Conservation (phyloP, 106 monocot species). For the Apostasia ramifera region DNA sequence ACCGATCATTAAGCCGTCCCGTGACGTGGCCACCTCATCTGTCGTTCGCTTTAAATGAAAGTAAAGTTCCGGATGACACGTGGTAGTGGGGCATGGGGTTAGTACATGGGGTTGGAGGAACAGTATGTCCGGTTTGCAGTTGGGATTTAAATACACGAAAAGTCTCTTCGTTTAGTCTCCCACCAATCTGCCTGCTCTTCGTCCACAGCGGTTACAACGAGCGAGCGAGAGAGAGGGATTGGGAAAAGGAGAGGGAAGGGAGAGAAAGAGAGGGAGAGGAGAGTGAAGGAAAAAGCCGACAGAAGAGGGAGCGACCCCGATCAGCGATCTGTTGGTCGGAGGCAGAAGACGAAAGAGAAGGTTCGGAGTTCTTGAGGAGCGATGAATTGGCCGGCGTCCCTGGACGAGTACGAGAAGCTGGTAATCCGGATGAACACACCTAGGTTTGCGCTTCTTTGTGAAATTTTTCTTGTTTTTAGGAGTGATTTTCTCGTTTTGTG, state of each 20-base stretch:
- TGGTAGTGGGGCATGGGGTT: not conserved
- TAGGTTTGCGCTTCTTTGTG: conserved; percentile 16
- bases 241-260: not conserved
- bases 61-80: not conserved
- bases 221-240: not conserved
- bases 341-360: too few species aligned
- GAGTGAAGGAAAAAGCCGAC: not conserved
- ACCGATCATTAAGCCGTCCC: too few species aligned
- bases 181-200: not conserved
- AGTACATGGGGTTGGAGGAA: not conserved
- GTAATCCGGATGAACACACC: conserved; percentile 66
- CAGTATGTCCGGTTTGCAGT: not conserved
- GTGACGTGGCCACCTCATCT: too few species aligned
- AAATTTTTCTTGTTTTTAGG: not conserved
- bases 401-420: conserved; percentile 65
- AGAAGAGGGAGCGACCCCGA: too few species aligned
- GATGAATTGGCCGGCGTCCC: conserved; percentile 29
- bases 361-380: not conserved
- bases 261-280: not conserved
- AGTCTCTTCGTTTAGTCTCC: not conserved
- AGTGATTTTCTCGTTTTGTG: not conserved
- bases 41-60: too few species aligned
- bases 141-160: not conserved
- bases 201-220: not conserved
- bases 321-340: too few species aligned